phyloP scores from a whole-genome alignment of 2,329 filamentous ascomycete species.

The Dryadomyces quercus-mongolicae region DNA sequence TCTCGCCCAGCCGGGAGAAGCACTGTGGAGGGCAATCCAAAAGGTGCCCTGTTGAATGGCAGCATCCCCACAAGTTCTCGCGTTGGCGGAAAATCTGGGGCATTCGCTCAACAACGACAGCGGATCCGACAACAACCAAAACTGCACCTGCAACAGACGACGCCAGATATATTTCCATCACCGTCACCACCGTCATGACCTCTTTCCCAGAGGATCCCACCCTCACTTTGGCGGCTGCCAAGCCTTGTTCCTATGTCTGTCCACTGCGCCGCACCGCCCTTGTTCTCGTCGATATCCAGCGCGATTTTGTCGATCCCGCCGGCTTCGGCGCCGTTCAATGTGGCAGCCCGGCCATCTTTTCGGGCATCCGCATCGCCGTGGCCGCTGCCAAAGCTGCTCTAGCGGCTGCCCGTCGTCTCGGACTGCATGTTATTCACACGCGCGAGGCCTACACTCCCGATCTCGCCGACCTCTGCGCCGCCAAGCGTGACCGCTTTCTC shows the following conservation, averaged over 20 bases:
- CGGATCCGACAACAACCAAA: too few species aligned
- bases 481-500: constrained; percentile 35
- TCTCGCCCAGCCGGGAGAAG: too few species aligned
- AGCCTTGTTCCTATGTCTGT: constrained; percentile 22
- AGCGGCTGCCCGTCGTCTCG: constrained; percentile 23
- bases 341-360: constrained; percentile 22
- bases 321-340: constrained; percentile 38
- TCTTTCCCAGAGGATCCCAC: not conserved
- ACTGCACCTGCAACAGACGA: too few species aligned
- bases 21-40: too few species aligned
- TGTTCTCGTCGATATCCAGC: constrained; percentile 43
- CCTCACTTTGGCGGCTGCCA: constrained; percentile 1
- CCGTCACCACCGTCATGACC: not conserved
- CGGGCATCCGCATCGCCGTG: constrained; percentile 28
- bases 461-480: constrained; percentile 37
- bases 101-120: too few species aligned
- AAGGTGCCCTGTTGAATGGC: too few species aligned
- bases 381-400: constrained; percentile 26
- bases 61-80: too few species aligned
- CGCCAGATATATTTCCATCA: too few species aligned
- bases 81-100: too few species aligned
- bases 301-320: constrained; percentile 32
- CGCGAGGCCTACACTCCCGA: constrained; percentile 39
- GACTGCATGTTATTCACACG: constrained; percentile 34
- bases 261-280: constrained; percentile 31